phyloP scores from a whole-genome alignment of 805 yeast genomes.

The Yamadazyma kitorensis region DNA sequence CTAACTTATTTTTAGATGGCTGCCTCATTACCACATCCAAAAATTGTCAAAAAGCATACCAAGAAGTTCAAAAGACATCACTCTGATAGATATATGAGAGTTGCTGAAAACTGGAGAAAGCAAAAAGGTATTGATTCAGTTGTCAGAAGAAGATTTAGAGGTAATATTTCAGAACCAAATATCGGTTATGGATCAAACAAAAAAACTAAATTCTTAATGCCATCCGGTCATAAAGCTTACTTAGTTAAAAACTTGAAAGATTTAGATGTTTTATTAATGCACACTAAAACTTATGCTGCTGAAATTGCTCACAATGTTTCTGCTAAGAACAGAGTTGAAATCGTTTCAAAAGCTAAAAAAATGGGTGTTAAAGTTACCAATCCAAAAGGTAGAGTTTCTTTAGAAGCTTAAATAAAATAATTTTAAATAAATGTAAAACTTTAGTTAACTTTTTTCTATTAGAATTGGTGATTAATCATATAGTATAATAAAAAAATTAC shows the following conservation, averaged over 20 bases:
- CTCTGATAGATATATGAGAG: slow-evolving; percentile 99
- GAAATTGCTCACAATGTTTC: slow-evolving; percentile 99
- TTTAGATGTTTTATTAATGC: slow-evolving; percentile 92
- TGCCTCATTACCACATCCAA: slow-evolving; percentile 96
- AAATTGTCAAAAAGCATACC: slow-evolving; percentile 99
- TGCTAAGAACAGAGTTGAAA: slow-evolving; percentile 96
- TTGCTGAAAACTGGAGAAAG: slow-evolving; percentile 99
- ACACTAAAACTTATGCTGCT: slow-evolving; percentile 99
- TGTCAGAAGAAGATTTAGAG: slow-evolving; percentile 99
- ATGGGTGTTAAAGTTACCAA: slow-evolving; percentile 98
- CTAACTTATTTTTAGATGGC: slow-evolving; percentile 54
- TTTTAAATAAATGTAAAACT: too few species aligned
- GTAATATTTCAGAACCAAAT: slow-evolving; percentile 98
- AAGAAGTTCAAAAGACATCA: slow-evolving; percentile 99
- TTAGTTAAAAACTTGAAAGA: slow-evolving; percentile 90
- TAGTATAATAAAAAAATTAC: too few species aligned
- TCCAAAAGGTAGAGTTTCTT: slow-evolving; percentile 97
- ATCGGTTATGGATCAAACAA: slow-evolving; percentile 99
- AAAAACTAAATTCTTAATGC: slow-evolving; percentile 92
- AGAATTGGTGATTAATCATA: too few species aligned
- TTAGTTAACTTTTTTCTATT: too few species aligned
- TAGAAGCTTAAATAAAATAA: slow-evolving; percentile 98
- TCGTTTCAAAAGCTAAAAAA: slow-evolving; percentile 96
- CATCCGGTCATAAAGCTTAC: slow-evolving; percentile 98
- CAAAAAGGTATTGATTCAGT: slow-evolving; percentile 99